Evolutionary conservation across 768 basidiomycete genomes (phyloP), one percentile per base, ranked within the genome.

Genomic region (Hericium rajendrae): DNA sequence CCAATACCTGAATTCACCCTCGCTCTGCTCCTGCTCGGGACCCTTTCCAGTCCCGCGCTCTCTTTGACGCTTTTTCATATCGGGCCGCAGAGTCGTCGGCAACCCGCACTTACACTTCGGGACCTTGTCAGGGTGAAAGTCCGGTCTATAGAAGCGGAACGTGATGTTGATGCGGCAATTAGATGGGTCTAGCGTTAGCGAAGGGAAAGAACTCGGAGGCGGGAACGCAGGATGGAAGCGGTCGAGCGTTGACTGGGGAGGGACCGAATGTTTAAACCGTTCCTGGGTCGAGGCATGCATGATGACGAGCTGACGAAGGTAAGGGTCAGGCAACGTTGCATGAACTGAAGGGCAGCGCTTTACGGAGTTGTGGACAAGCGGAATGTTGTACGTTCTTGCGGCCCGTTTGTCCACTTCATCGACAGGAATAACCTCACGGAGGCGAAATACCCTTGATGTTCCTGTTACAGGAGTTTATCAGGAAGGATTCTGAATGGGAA

Each of bases 261-360:
- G 89, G 16, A 91, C 78, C 4, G 82, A 78, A 61, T 91, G 88
- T 64, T 92, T 92, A 72, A 86, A 92, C 41, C 73, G 75, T 66
- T 92, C 90, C 73, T 92, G 90, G 58, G 85, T 86, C 15, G 83
- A 81, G 1, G 89, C 87, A 62, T 92, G 91, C 90, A 92, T 92
- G 57, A 92, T 89, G n/a, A 78, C 78, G 38, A 92, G 74, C 88
- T 91, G 48, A 11, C 11, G 18, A 24, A 18, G 24, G 12, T 18
- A 57, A 53, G 39, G 49, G 40, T 37, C 40, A 22, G 15, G 22
- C 24, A 46, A 37, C 20, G 53, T 58, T 3, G 55, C 41, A 50
- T 28, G 56, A 26, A 16, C 11, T 46, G 52, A 55, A 37, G 15
- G 41, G 12, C 12, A 32, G 24, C 38, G 43, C 70, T 78, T 50